phyloP scores from a whole-genome alignment of 106 monocot genomes.

The Dendrobium chrysotoxum region DNA sequence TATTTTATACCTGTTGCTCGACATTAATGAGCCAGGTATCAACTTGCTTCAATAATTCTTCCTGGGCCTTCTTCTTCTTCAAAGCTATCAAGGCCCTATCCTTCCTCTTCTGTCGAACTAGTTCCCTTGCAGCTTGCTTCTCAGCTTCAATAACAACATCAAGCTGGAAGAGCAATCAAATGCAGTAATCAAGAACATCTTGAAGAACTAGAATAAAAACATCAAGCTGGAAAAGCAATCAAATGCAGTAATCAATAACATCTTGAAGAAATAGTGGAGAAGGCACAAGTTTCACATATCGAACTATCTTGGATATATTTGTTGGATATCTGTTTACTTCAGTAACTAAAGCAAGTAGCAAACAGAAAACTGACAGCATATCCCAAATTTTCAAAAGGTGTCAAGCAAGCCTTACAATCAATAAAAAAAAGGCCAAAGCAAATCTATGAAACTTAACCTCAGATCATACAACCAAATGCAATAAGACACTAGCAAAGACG shows the following conservation, averaged over 20 bases:
- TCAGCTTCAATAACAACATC: slow-evolving; percentile 92
- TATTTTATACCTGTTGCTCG: slow-evolving; percentile 71
- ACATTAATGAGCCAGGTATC: slow-evolving; percentile 89
- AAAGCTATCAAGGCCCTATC: slow-evolving; percentile 87
- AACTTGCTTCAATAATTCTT: slow-evolving; percentile 82
- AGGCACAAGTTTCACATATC: not conserved
- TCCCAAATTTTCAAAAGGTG: not conserved
- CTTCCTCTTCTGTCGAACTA: slow-evolving; percentile 80
- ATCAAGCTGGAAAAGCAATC: slow-evolving; percentile 46
- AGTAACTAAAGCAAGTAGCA: not conserved
- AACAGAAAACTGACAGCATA: not conserved
- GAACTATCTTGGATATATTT: not conserved
- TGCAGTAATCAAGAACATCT: not conserved
- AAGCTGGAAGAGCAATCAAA: slow-evolving; percentile 37
- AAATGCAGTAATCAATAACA: not conserved
- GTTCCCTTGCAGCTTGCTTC: slow-evolving; percentile 72
- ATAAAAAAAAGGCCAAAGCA: not conserved
- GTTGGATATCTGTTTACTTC: not conserved
- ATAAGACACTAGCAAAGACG: not conserved
- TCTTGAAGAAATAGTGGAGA: not conserved
- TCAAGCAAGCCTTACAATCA: not conserved
- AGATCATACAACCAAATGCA: not conserved
- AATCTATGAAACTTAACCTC: not conserved
- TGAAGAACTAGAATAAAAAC: slow-evolving; percentile 21
- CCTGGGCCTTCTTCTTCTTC: slow-evolving; percentile 92